Base-by-base conservation (phyloP, 768 basidiomycete species). In the Mycena epipterygia region DNA sequence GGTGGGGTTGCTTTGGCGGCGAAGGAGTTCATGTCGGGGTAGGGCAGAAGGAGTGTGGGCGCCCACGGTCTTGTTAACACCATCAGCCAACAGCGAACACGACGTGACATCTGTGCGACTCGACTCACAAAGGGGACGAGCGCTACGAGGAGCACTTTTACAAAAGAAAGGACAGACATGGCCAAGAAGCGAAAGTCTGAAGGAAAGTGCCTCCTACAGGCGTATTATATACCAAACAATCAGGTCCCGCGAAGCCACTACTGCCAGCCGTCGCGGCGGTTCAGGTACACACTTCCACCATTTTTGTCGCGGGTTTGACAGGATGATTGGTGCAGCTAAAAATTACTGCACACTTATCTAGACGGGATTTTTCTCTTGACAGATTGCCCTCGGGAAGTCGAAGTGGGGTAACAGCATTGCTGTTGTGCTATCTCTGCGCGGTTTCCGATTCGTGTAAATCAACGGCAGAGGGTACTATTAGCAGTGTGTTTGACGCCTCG, bases 1-100 rank as follows among this genome's bases (percentile, higher is more conserved):
- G 8, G 78, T 71, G 30, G 82, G 80, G 42, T 81, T 78, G 44
- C 62, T 73, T 55, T 73, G 72, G 61, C 72, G 72, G 32, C 49
- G n/a, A n/a, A 49, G 7, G 13, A 70, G 30, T n/a, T 53, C 35
- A 27, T 46, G 49, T 16, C 13, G 2, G 9, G 32, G 8, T 13
- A 16, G 55, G 41, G n/a, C n/a, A n/a, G n/a, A n/a, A n/a, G 66
- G 42, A 62, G 60, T 62, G 67, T 61, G 67, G 30, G 69, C 52
- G 29, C 63, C 44, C 44, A 33, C n/a, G 51, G 63, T 42, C 67
- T 68, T 8, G 32, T 5, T 8, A 30, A 25, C 33, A 14, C 29
- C 16, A 39, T 70, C 25, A 70, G 58, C 32, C 35, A 52, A 16
- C 42, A 42, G 2, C 27, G 39, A 21, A 27, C 19, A 56, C 25